Evolutionary conservation across 2,329 filamentous ascomycete species (phyloP).

Genomic region (Aspergillus terreus): DNA sequence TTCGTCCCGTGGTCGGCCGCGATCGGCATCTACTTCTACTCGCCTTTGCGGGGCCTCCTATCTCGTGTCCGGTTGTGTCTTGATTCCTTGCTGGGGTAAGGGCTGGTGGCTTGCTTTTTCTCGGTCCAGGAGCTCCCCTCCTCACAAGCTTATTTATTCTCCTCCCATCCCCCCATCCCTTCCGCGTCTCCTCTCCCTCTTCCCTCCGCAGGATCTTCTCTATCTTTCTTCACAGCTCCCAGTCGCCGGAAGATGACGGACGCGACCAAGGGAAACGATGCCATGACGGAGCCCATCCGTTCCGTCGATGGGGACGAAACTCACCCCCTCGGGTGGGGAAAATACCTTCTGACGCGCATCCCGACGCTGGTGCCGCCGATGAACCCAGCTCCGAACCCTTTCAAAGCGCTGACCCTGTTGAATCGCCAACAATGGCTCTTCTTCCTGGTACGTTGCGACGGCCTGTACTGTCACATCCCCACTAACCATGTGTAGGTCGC

Average conservation of each 20-base stretch:
- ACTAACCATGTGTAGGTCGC: conserved; percentile 26
- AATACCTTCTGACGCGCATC: conserved; percentile 53
- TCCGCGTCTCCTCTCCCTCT: neutral
- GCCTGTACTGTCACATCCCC: neutral
- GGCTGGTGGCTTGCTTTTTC: neutral
- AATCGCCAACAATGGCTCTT: conserved; percentile 58
- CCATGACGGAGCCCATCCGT: neutral
- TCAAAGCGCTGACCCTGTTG: conserved; percentile 48
- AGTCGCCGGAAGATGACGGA: neutral
- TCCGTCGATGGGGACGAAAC: neutral
- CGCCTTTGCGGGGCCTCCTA: neutral
- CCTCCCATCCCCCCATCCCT: neutral
- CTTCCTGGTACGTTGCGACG: conserved; percentile 39
- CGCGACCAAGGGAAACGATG: neutral
- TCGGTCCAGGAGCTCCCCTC: neutral
- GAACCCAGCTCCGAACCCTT: conserved; percentile 52
- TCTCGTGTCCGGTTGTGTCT: neutral
- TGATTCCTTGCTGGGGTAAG: neutral
- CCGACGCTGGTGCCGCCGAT: conserved; percentile 55
- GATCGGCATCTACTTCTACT: neutral
- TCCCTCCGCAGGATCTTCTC: neutral
- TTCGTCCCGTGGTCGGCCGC: neutral
- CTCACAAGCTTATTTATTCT: neutral
- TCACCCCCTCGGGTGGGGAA: conserved; percentile 21
- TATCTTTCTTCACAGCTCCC: neutral